Evolutionary conservation across 352 stramenopile genomes (phyloP), one percentile per base, ranked within the genome.

Genomic region (Phytophthora macrochlamydospora): DNA sequence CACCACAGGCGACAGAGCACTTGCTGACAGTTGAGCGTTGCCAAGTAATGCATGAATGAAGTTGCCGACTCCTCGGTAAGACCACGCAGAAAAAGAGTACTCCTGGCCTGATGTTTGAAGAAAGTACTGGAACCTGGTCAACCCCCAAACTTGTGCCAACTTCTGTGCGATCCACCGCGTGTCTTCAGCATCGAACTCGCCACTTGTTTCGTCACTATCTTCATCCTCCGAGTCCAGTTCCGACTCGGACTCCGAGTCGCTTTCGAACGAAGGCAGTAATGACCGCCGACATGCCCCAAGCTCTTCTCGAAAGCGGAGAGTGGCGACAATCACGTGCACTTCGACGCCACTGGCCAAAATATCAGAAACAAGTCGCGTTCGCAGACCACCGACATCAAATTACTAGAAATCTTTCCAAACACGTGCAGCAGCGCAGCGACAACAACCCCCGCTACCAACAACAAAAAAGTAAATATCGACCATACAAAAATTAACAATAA

Each of bases 11-110:
- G 59, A 30, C 8, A 82, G 32, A n/a, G 31, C 32, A 29, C 62
- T 51, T 8, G 28, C n/a, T 35, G 44, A 38, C 14, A 58, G 51
- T 11, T 69, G 44, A 6, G 62, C 7, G 28, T 77, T 56, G 0
- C 58, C 68, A 24, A 87, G 56, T 42, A 87, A 53, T 7, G 56
- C 43, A 43, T 78, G 75, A 1, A 66, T 56, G 7, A 93, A 71
- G 3, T 70, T 57, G 3, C 62, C 66, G 18, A 92, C 75, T 7
- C 83, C 83, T 2, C 70, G 56, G 12, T 68, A 56, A 2, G 83
- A 89, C 85, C 85, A 93, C 28, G 83, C 68, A 4, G 80, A 59
- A 61, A 92, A 92, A 8, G 62, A 54, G 35, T 87, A 79, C 50
- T 90, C 82, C 9, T 91, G 84, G 0, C 71, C 69, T 7, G 54